A percentile compares a stretch with the other conserved stretches of the same genome.
Conservation (phyloP, 257 asterid genomes). For the Nicotiana attenuata region DNA sequence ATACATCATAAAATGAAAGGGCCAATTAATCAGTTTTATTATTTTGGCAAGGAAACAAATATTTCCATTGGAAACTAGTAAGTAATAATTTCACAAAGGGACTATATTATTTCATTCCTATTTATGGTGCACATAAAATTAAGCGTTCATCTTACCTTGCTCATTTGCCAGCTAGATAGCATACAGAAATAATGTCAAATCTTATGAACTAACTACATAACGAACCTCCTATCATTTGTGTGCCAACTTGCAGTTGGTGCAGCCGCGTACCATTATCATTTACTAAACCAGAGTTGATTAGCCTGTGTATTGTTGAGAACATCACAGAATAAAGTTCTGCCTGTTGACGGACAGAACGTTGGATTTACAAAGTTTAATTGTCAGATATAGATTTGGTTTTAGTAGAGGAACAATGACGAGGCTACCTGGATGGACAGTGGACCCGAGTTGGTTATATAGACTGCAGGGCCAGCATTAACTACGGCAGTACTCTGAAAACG, state of each 20-base stretch:
- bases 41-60: not conserved
- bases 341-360: not conserved
- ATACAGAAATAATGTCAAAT: no score
- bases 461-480: not conserved
- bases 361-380: not conserved
- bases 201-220: no score
- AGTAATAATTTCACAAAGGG: not conserved
- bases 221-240: not conserved
- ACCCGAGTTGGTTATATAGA: not conserved
- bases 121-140: no score
- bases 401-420: not conserved
- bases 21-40: not conserved
- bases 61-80: not conserved
- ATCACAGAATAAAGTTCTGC: not conserved
- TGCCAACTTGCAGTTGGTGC: not conserved
- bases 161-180: no score
- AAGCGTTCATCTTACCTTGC: not conserved
- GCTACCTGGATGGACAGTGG: not conserved
- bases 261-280: not conserved
- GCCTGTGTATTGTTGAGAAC: not conserved
- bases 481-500: not conserved
- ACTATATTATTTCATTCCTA: not conserved
- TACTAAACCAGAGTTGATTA: not conserved
- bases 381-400: no score
- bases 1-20: not conserved